Evolutionary conservation across 345 rosid species (phyloP), one percentile per base, ranked within the genome.

Genomic region (Eucalyptus viminalis): DNA sequence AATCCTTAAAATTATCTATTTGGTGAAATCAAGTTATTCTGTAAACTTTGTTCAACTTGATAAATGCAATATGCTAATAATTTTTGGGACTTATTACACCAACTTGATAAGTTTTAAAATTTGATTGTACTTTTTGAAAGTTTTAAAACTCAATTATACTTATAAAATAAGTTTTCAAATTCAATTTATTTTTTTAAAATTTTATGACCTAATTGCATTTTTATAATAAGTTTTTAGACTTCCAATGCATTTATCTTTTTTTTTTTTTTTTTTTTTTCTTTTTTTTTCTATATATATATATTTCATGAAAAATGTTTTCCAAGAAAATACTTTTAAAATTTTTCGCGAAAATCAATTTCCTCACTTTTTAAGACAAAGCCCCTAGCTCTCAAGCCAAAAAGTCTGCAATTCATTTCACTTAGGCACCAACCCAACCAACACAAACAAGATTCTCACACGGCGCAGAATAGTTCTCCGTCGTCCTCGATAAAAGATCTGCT

Each of bases 111-210:
- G 0, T 60, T 27, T 27, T 25, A 6, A 13, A 0, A 60, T 29
- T 0, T 27, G 1, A 60, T 60, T 60, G 15, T 3, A 60, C 4
- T 27, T 27, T 60, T 60, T 13, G 1, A 60, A 60, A 60, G 2
- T 60, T 29, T 60, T 60, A 14, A 29, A 6, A 60, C 34, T 60
- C 4, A 60, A 60, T 60, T 60, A 29, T 2, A 60, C 8, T 60
- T 60, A 27, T 11, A 6, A 5, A 29, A 60, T 60, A 13, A 60
- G 16, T 60, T 60, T 60, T 60, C 8, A 29, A 3, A 60, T 60
- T 27, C 16, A 27, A 60, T 27, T 60, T 6, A 6, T 29, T 27
- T 50, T 50, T 27, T 11, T 0, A 1, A 27, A 27, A 5, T 0
- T 25, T 60, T 60, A 60, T 14, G 15, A 60, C 4, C 4, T 7